Conservation (phyloP, 2,329 filamentous ascomycete genomes). For the Cryphonectria radicalis region DNA sequence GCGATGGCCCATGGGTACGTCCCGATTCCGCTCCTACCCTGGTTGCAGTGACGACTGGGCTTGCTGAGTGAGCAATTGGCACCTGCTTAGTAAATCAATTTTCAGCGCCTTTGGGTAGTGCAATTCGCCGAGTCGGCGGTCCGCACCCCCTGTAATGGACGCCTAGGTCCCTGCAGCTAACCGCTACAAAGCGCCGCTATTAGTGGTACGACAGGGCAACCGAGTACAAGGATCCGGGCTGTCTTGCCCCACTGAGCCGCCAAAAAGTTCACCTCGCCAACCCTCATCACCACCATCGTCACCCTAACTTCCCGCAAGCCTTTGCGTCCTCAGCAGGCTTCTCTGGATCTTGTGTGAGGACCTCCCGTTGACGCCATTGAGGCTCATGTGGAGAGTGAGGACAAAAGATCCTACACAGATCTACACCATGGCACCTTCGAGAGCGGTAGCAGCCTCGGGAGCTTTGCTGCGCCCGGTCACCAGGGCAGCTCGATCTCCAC, state of each 20-base stretch:
- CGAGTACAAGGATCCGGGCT: background rate
- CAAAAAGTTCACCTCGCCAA: background rate
- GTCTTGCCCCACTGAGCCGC: background rate
- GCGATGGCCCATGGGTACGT: background rate
- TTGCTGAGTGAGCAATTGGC: conserved; percentile 17
- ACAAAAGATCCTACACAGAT: background rate
- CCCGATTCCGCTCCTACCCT: background rate
- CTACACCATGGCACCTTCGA: conserved; percentile 27
- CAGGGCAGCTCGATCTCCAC: conserved; percentile 6
- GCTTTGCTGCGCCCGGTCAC: conserved; percentile 20
- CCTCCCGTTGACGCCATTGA: background rate
- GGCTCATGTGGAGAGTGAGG: background rate
- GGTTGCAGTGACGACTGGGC: background rate
- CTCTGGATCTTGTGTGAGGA: background rate
- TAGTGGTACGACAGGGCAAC: background rate
- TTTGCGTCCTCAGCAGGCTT: background rate
- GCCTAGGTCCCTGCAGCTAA: background rate
- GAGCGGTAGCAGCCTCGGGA: conserved; percentile 11
- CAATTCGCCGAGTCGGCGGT: background rate
- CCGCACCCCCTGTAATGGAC: background rate
- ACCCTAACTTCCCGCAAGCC: background rate
- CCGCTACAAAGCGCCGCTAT: background rate
- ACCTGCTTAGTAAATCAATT: conserved; percentile 8
- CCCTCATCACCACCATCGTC: background rate
- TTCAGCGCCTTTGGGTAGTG: background rate